Base-by-base conservation (phyloP, 2,329 filamentous ascomycete species). In the Gliomastix tumulicola region DNA sequence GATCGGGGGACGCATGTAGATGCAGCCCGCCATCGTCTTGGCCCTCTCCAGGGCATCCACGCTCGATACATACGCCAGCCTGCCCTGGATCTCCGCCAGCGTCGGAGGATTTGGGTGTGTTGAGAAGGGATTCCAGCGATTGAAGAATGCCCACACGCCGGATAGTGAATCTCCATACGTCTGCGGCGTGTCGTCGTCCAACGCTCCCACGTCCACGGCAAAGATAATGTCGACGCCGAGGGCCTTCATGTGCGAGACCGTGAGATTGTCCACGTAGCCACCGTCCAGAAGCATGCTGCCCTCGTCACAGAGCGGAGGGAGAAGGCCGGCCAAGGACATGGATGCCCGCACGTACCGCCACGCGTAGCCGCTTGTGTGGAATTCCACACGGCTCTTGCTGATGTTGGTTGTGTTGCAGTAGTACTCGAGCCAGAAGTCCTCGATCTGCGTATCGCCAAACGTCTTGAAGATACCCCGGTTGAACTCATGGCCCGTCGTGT, bases 321-420 rank as follows among this genome's bases (percentile, higher is more conserved):
- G 68, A 9, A 98, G 65, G 3, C 94, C 92, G 1, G 92, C 92
- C 5, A 98, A 74, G 3, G 89, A 94, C 92, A 98, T 98, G 10
- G 88, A 95, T 1, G 92, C 92, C 32, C 92, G 78, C 18, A 98
- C 86, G 51, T 98, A 98, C 30, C 94, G 79, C 92, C 92, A 98
- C 0, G 92, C 90, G 53, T 98, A 98, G 12, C 92, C 92, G 42
- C 85, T 92, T 1, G 88, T 96, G 60, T 98, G 92, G 46, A 94
- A 89, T 56, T 98, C 92, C 4, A 79, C 79, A 16, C 90, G 77
- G 42, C 85, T 92, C 59, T 94, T 94, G 65, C 85, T 94, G 62
- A 98, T 97, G 59, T 97, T 98, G 25, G 94, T 98, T 1, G 92
- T 97, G 62, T 98, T 98, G 73, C 94, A 98, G 65, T 98, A 98